phyloP scores from a whole-genome alignment of 2,329 filamentous ascomycete genomes.

The Beauveria varroae region DNA sequence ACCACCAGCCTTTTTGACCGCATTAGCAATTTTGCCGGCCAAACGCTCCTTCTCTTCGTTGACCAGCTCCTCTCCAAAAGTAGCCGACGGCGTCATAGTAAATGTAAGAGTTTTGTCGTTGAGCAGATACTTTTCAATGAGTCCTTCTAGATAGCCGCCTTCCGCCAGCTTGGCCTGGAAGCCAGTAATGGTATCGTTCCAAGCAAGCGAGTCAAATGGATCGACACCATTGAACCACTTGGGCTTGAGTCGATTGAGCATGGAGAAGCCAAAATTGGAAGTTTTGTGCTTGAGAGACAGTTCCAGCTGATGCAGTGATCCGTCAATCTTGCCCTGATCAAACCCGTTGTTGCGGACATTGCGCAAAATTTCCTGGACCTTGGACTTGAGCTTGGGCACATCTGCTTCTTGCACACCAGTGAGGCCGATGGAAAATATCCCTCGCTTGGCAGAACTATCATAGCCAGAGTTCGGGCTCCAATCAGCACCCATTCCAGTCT shows the following conservation, averaged over 20 bases:
- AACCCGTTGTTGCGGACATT: conserved; percentile 71
- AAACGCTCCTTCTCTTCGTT: conserved; percentile 71
- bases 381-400: conserved; percentile 66
- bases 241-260: conserved; percentile 81
- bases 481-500: conserved; percentile 82
- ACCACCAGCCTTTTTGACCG: conserved; percentile 60
- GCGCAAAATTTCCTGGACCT: conserved; percentile 63
- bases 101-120: conserved; percentile 85
- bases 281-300: conserved; percentile 94
- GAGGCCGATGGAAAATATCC: conserved; percentile 83
- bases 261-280: conserved; percentile 84
- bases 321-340: conserved; percentile 83
- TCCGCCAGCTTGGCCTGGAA: conserved; percentile 73
- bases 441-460: conserved; percentile 67
- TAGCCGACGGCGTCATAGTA: conserved; percentile 81
- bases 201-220: conserved; percentile 82
- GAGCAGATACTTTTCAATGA: conserved; percentile 84
- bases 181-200: conserved; percentile 78
- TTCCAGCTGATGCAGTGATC: conserved; percentile 88
- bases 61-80: conserved; percentile 65
- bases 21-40: conserved; percentile 64
- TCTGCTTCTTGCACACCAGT: conserved; percentile 82
- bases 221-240: conserved; percentile 95
- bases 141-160: conserved; percentile 71
- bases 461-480: conserved; percentile 94